These are phyloP conservation scores for Phytophthora parvispora DNA, from an alignment of 352 stramenopile genomes.

Conservation along the genomic window DNA sequence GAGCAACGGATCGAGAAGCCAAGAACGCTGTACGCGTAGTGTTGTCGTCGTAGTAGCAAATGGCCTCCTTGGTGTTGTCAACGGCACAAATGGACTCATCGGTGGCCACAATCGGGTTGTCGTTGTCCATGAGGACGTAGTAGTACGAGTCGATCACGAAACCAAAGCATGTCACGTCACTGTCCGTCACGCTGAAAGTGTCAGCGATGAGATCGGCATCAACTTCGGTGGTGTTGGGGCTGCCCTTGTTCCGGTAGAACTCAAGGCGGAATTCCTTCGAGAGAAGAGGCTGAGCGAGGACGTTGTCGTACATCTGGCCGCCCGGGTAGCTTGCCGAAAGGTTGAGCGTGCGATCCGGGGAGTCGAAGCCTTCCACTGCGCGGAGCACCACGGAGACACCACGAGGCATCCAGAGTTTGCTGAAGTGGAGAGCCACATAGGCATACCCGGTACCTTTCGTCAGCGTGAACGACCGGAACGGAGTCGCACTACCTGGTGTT, in stretches of 20 bases:
- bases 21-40: conserved; percentile 44
- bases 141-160: conserved; percentile 63
- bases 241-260: conserved; percentile 54
- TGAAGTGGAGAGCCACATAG: conserved; percentile 63
- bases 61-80: conserved; percentile 70
- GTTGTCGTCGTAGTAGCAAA: conserved; percentile 58
- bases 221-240: conserved; percentile 4
- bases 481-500: conserved; percentile 31
- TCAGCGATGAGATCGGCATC: conserved; percentile 4
- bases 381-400: conserved; percentile 54
- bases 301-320: conserved; percentile 29
- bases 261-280: conserved; percentile 69
- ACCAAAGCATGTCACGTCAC: conserved; percentile 50
- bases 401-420: conserved; percentile 53
- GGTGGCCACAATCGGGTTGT: conserved; percentile 49
- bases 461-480: conserved; percentile 61
- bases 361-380: conserved; percentile 53
- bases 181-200: conserved; percentile 30
- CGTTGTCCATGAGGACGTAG: conserved; percentile 53
- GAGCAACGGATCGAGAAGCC: conserved; percentile 54
- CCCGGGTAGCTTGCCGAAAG: conserved; percentile 47
- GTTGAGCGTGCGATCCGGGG: conserved; percentile 49
- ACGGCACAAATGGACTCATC: conserved; percentile 59
- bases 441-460: conserved; percentile 64
- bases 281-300: conserved; percentile 44